Conservation (phyloP, 768 basidiomycete species). For the Udeniomyces megalosporus region DNA sequence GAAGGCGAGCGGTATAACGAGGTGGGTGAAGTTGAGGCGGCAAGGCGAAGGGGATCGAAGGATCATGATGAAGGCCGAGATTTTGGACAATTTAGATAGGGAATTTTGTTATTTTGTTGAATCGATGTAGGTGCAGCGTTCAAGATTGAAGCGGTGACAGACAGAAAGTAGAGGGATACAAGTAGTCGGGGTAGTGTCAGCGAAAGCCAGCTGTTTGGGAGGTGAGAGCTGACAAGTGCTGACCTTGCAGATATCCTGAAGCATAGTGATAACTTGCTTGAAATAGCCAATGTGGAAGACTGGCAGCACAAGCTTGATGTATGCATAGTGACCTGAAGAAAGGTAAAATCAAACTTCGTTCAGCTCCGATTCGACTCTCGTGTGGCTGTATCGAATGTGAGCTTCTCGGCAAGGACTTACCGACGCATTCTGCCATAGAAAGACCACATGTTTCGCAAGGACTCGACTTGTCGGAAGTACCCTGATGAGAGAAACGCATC, state of each 20-base stretch:
- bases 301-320: constrained; percentile 89
- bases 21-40: background rate
- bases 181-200: background rate
- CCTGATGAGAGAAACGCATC: constrained; percentile 36
- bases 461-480: constrained; percentile 80
- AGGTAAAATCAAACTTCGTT: background rate
- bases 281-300: constrained; percentile 99
- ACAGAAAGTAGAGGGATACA: background rate
- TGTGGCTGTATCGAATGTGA: background rate
- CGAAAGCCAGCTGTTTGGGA: background rate
- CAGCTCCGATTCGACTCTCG: background rate
- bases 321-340: constrained; percentile 63
- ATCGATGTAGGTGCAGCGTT: no score
- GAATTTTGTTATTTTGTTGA: no score
- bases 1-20: background rate
- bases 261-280: constrained; percentile 78
- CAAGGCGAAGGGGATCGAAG: background rate
- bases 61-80: background rate
- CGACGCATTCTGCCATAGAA: constrained; percentile 82
- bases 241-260: constrained; percentile 96
- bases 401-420: background rate
- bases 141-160: no score
- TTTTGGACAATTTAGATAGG: no score
- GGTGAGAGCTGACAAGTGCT: constrained; percentile 15
- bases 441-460: constrained; percentile 92